These are phyloP conservation scores for Stephania japonica DNA, from an alignment of 164 flowering plant genomes.

Conservation along the genomic window DNA sequence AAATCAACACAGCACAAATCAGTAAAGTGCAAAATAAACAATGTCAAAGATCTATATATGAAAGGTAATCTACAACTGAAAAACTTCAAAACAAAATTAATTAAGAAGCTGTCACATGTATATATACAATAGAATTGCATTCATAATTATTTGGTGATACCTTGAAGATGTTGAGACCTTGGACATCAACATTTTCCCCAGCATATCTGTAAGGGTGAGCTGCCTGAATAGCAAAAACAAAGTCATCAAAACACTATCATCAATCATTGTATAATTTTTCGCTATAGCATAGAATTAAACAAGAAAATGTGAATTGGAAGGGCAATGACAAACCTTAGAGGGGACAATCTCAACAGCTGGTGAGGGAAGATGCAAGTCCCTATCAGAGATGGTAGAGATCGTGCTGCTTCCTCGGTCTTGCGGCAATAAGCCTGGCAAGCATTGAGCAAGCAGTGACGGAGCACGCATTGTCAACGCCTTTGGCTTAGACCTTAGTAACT, in stretches of 20 bases:
- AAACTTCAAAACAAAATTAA: neutral
- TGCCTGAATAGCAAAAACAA: slow-evolving; percentile 30
- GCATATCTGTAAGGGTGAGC: slow-evolving; percentile 65
- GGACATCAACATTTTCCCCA: slow-evolving; percentile 72
- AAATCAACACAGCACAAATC: neutral
- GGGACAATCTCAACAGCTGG: slow-evolving; percentile 94
- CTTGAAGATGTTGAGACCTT: slow-evolving; percentile 68
- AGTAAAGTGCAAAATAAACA: neutral
- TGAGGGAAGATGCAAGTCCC: slow-evolving; percentile 50
- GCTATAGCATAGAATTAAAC: neutral
- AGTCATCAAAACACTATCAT: neutral
- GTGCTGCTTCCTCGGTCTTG: slow-evolving; percentile 52
- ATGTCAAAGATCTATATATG: neutral
- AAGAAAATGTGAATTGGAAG: neutral
- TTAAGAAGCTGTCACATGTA: neutral
- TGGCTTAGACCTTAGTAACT: neutral
- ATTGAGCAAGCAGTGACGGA: slow-evolving; percentile 68
- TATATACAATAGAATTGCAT: neutral
- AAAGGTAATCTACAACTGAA: neutral
- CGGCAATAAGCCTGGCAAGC: slow-evolving; percentile 67
- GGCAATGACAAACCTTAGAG: slow-evolving; percentile 50
- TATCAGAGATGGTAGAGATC: slow-evolving; percentile 44
- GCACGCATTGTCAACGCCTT: slow-evolving; percentile 49
- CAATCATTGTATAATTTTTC: neutral
- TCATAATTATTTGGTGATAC: slow-evolving; percentile 23